Percentiles rank a stretch among this genome's conserved stretches.
Evolutionary conservation across 1,139 yeast species (phyloP).

Genomic region (Kodamaea derodonti): DNA sequence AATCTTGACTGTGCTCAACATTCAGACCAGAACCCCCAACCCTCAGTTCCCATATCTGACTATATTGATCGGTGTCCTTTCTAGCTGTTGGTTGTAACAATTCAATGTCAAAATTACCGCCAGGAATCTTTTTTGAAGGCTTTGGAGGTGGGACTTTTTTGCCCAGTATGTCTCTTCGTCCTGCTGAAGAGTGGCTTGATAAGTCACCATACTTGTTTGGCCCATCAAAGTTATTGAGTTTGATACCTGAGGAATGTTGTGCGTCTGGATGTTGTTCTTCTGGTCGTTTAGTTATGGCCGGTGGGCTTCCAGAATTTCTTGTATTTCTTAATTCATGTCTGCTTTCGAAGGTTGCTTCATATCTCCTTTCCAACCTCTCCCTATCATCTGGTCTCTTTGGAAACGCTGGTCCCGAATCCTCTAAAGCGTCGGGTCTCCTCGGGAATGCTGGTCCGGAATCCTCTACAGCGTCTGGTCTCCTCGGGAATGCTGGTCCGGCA

Average conservation of each 20-base stretch:
- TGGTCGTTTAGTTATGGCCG: no score
- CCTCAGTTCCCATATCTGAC: background rate
- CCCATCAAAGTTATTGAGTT: no score
- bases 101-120: conserved; percentile 13
- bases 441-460: conserved; percentile 12
- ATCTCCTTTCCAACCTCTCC: no score
- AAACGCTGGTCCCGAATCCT: background rate
- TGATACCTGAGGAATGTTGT: no score
- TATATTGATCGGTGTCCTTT: background rate
- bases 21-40: background rate
- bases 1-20: background rate
- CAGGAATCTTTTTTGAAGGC: conserved; percentile 8
- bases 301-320: no score
- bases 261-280: no score
- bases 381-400: background rate
- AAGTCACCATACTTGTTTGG: no score
- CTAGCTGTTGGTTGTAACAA: conserved; percentile 20
- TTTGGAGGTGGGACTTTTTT: conserved; percentile 11
- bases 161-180: conserved; percentile 6
- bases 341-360: no score
- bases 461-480: conserved; percentile 7
- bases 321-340: no score
- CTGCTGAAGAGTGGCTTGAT: no score
- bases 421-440: conserved; percentile 9
- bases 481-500: conserved; percentile 7